Conservation (phyloP, 495 filamentous ascomycete species). For the Xylaria venustula region DNA sequence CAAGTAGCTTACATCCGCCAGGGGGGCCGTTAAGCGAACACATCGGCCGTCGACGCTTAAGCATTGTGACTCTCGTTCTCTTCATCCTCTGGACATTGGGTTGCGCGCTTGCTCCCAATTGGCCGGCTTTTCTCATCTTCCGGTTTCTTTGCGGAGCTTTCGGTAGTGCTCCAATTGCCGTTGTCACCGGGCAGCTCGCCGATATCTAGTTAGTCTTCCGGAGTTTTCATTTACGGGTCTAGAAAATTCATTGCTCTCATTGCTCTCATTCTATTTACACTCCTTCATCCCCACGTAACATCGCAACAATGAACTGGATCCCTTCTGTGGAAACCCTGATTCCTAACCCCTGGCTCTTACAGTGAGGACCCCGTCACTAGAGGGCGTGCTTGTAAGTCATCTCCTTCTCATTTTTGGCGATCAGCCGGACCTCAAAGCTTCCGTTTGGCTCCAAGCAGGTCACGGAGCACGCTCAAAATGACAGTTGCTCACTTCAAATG, state of each 20-base stretch:
- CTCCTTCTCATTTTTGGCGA: no score
- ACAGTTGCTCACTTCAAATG: neutral
- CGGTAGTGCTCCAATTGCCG: slow-evolving; percentile 66
- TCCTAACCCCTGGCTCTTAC: slow-evolving; percentile 28
- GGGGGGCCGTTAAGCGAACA: slow-evolving; percentile 69
- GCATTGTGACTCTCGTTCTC: slow-evolving; percentile 57
- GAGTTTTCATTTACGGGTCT: neutral
- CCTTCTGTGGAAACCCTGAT: no score
- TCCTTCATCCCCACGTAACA: no score
- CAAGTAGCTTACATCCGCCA: slow-evolving; percentile 20
- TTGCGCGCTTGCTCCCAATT: slow-evolving; percentile 68
- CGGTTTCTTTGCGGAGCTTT: slow-evolving; percentile 62
- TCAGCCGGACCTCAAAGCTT: neutral
- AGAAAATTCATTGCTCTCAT: neutral
- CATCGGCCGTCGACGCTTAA: slow-evolving; percentile 63
- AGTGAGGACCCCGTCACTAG: slow-evolving; percentile 52
- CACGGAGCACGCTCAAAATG: neutral
- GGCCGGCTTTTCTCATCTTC: slow-evolving; percentile 65
- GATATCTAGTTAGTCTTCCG: slow-evolving; percentile 48
- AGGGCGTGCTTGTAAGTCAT: slow-evolving; percentile 49
- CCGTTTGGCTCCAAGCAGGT: neutral
- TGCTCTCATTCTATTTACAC: no score
- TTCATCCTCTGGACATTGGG: slow-evolving; percentile 69
- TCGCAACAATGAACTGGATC: no score
- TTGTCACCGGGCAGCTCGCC: slow-evolving; percentile 71